These are phyloP conservation scores for Mycena filopes DNA, from an alignment of 768 basidiomycete species.

Conservation along the genomic window DNA sequence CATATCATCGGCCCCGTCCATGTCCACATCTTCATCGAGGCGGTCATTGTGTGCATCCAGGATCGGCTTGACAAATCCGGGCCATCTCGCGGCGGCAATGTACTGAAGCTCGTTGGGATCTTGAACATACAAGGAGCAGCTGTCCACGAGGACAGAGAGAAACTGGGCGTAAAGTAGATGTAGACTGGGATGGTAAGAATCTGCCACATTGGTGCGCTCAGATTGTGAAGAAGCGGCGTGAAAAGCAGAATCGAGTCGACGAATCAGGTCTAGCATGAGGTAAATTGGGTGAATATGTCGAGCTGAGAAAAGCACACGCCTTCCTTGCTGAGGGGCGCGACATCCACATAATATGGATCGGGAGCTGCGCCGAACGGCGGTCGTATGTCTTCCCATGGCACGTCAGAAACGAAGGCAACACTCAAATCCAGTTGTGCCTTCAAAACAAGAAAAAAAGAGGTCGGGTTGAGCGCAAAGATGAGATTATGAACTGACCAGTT, in stretches of 20 bases:
- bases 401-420: conserved; percentile 71
- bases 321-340: conserved; percentile 65
- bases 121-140: conserved; percentile 71
- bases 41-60: conserved; percentile 56
- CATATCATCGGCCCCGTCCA: conserved; percentile 35
- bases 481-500: conserved; percentile 63
- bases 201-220: conserved; percentile 23
- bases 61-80: conserved; percentile 78
- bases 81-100: conserved; percentile 83
- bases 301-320: conserved; percentile 48
- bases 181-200: conserved; percentile 65
- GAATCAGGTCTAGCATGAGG: conserved; percentile 42
- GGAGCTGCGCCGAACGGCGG: conserved; percentile 75
- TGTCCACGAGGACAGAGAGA: conserved; percentile 63
- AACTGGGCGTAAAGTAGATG: conserved; percentile 74
- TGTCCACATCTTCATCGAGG: conserved; percentile 31
- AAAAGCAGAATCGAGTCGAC: conserved; percentile 54
- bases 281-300: conserved; percentile 5
- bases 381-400: conserved; percentile 78
- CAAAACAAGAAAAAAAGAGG: no score
- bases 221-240: conserved; percentile 22
- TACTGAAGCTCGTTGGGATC: conserved; percentile 80
- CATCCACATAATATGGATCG: conserved; percentile 76
- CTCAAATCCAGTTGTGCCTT: conserved; percentile 70
- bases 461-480: conserved; percentile 4